Evolutionary conservation across 805 yeast genomes (phyloP).

Genomic region (Yarrowia bubula): DNA sequence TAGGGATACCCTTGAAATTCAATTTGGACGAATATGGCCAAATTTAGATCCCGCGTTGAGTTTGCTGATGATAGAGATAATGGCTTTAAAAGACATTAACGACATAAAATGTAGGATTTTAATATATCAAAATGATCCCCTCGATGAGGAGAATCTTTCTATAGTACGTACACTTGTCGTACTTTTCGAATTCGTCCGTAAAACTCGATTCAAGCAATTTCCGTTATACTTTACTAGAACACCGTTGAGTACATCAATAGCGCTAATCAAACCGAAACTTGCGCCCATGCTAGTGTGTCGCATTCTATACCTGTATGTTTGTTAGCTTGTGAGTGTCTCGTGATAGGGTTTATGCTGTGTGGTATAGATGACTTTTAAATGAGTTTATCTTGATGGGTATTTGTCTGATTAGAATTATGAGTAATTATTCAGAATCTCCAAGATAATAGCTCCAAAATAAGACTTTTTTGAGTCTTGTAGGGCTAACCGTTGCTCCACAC

Average conservation of each 20-base stretch:
- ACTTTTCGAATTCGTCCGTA: background rate
- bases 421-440: background rate
- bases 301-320: slow-evolving; percentile 2
- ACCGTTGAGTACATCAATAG: background rate
- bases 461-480: too few species aligned
- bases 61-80: background rate
- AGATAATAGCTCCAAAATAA: background rate
- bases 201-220: background rate
- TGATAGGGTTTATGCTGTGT: background rate
- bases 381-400: background rate
- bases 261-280: slow-evolving; percentile 5
- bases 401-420: background rate
- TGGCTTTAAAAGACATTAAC: background rate
- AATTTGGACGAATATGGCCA: background rate
- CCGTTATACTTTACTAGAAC: background rate
- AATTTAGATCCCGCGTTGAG: background rate
- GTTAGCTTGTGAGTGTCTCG: background rate
- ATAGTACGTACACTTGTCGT: too few species aligned
- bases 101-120: background rate
- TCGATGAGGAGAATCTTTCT: background rate
- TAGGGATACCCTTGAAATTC: background rate
- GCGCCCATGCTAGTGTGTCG: background rate
- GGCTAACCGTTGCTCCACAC: too few species aligned
- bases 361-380: background rate
- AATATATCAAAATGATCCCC: background rate